A percentile compares a stretch with the other conserved stretches of the same genome.
Conservation (phyloP, 176 grass and related monocot species). For the Puccinellia tenuiflora region DNA sequence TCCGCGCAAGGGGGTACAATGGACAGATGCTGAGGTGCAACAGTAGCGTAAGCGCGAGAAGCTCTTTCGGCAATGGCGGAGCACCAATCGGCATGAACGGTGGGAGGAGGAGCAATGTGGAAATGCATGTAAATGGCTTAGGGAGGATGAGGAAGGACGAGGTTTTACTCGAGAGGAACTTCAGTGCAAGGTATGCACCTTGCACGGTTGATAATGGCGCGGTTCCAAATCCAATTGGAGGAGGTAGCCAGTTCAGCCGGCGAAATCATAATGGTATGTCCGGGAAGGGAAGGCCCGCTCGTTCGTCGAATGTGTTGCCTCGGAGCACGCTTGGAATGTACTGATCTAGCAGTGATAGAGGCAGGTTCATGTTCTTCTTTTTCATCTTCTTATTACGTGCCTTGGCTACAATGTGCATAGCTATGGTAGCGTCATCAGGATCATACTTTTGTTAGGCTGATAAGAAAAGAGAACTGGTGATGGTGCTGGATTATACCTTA, state of each 20-base stretch:
- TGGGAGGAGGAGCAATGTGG: conserved; percentile 54
- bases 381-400: not conserved
- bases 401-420: conserved; percentile 27
- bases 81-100: conserved; percentile 12
- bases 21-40: conserved; percentile 65
- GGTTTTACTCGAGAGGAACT: conserved; percentile 57
- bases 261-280: conserved; percentile 34
- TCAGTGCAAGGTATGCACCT: conserved; percentile 50
- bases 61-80: conserved; percentile 34
- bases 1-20: conserved; percentile 41
- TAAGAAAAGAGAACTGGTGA: not conserved
- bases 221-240: conserved; percentile 31
- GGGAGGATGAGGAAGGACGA: conserved; percentile 64
- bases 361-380: not conserved
- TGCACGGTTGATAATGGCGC: conserved; percentile 27
- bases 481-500: conserved; percentile 26
- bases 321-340: conserved; percentile 42
- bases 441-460: conserved; percentile 19
- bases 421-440: not conserved
- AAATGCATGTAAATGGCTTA: conserved; percentile 33
- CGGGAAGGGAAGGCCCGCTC: conserved; percentile 32
- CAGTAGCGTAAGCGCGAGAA: conserved; percentile 63
- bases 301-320: conserved; percentile 35
- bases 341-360: conserved; percentile 23
- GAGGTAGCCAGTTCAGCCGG: conserved; percentile 25